Evolutionary conservation across 2,329 filamentous ascomycete species (phyloP).

Genomic region (Alternaria viburni): DNA sequence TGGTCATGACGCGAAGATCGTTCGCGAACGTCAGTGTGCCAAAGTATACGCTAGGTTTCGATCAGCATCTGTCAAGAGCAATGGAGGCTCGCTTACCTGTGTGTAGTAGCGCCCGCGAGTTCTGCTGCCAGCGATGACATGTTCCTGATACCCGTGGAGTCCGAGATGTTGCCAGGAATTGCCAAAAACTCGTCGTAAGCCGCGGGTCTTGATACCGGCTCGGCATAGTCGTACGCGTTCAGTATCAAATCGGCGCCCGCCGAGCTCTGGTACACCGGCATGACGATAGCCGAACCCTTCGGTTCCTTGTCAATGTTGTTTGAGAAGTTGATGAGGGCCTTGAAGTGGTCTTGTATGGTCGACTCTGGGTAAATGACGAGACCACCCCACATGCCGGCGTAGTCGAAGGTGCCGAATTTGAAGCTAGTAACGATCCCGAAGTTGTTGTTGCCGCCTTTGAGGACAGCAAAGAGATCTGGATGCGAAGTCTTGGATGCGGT

Average conservation of each 20-base stretch:
- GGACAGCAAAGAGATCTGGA: conserved; percentile 37
- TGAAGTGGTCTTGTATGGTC: conserved; percentile 25
- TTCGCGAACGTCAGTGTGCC: conserved; percentile 41
- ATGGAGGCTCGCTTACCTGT: conserved; percentile 11
- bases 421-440: conserved; percentile 45
- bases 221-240: conserved; percentile 33
- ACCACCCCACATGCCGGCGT: conserved; percentile 45
- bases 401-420: conserved; percentile 30
- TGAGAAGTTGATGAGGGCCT: conserved; percentile 29
- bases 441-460: conserved; percentile 45
- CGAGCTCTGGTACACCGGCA: conserved; percentile 23
- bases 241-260: conserved; percentile 19
- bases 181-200: conserved; percentile 32
- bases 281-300: conserved; percentile 28
- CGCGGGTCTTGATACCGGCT: conserved; percentile 19
- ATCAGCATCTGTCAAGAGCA: not conserved
- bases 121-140: conserved; percentile 32
- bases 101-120: conserved; percentile 18
- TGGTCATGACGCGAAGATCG: conserved; percentile 44
- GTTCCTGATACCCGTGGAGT: conserved; percentile 30
- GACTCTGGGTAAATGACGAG: conserved; percentile 31
- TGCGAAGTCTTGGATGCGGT: conserved; percentile 26
- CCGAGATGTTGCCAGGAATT: conserved; percentile 31
- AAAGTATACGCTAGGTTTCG: conserved; percentile 21
- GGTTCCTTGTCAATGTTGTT: conserved; percentile 23